Evolutionary conservation across 148 eudicot genomes (phyloP).

Genomic region (Simmondsia chinensis): DNA sequence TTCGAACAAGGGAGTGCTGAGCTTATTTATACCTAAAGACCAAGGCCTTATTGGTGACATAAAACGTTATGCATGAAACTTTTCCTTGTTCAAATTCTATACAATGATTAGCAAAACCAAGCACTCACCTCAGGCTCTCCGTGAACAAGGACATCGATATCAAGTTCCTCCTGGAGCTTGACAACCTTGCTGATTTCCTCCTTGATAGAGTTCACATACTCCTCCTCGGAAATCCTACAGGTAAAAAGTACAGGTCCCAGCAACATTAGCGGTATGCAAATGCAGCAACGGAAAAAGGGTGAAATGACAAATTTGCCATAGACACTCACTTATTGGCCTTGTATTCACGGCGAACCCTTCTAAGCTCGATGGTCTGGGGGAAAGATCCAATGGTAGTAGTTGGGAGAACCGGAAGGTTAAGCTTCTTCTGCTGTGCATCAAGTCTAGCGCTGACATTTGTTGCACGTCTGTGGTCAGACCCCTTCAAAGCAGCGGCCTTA

Average conservation of each 20-base stretch:
- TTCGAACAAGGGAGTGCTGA: too few relatives aligned
- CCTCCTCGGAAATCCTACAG: constrained; percentile 70
- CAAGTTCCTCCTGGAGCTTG: constrained; percentile 90
- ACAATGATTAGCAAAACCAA: background rate
- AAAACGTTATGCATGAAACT: too few relatives aligned
- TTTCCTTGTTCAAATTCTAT: background rate
- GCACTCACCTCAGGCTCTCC: constrained; percentile 81
- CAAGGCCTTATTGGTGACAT: too few relatives aligned
- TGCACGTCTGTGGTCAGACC: constrained; percentile 89
- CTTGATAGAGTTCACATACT: constrained; percentile 63
- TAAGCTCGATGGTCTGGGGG: constrained; percentile 88
- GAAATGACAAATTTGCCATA: background rate
- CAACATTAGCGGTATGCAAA: background rate
- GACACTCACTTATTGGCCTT: constrained; percentile 77
- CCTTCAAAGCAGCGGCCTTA: constrained; percentile 93
- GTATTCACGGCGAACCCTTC: constrained; percentile 93
- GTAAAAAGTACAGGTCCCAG: background rate
- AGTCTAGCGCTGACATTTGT: constrained; percentile 84
- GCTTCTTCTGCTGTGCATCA: constrained; percentile 96
- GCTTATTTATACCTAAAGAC: too few relatives aligned
- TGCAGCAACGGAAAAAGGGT: background rate
- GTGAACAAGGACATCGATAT: constrained; percentile 86
- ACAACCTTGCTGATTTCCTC: constrained; percentile 89
- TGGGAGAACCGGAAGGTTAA: constrained; percentile 86
- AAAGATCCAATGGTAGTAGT: constrained; percentile 97